Percentiles rank a stretch among this genome's conserved stretches.
These are phyloP conservation scores for Camellia sinensis DNA, from an alignment of 148 eudicot genomes.

Conservation along the genomic window DNA sequence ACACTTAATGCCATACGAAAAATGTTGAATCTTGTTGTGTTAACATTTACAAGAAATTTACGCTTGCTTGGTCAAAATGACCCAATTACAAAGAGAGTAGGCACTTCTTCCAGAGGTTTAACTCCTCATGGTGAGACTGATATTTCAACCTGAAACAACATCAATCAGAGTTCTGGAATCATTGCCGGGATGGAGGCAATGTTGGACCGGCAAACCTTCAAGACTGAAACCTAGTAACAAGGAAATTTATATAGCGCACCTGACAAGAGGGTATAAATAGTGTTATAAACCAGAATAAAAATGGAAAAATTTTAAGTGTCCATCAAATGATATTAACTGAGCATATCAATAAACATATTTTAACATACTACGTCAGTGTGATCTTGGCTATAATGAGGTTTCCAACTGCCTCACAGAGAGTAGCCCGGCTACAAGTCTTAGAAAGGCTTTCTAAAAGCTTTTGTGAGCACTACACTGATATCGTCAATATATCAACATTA, in stretches of 20 bases:
- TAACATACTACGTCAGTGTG: too few relatives aligned
- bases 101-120: not conserved
- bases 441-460: too few relatives aligned
- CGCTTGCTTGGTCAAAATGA: not conserved
- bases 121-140: not conserved
- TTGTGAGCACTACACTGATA: too few relatives aligned
- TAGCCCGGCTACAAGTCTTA: too few relatives aligned
- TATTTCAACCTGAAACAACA: conserved; percentile 1
- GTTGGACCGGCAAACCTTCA: not conserved
- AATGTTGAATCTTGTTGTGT: not conserved
- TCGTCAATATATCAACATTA: too few relatives aligned
- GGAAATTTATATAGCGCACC: not conserved
- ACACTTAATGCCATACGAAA: not conserved
- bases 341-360: too few relatives aligned
- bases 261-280: not conserved
- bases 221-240: not conserved
- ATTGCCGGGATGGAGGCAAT: not conserved
- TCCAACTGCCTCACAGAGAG: too few relatives aligned
- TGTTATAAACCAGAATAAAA: not conserved
- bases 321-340: too few relatives aligned
- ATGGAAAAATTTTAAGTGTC: not conserved
- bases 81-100: not conserved
- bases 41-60: not conserved
- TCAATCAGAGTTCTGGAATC: not conserved
- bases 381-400: too few relatives aligned